phyloP scores from a whole-genome alignment of 768 basidiomycete genomes.

The Mycena chlorophos region DNA sequence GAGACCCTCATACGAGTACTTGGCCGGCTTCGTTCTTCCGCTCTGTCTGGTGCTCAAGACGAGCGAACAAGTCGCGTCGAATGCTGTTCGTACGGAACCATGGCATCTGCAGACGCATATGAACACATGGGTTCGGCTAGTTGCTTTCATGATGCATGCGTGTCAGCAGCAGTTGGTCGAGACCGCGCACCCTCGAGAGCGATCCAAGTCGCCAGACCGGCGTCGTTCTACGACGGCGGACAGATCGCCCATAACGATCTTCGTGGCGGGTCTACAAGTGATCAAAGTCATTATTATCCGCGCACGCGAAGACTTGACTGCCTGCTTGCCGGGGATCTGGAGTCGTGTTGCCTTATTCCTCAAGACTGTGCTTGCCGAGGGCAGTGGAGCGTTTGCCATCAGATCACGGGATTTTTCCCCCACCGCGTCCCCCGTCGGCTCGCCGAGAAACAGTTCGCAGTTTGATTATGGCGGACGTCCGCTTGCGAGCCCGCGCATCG shows the following conservation, averaged over 20 bases:
- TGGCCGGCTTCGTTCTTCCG: constrained; percentile 66
- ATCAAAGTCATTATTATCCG: constrained; percentile 68
- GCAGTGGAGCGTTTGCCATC: constrained; percentile 62
- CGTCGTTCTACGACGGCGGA: constrained; percentile 23
- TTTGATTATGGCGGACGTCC: constrained; percentile 32
- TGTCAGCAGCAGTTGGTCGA: constrained; percentile 42
- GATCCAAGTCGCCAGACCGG: constrained; percentile 49
- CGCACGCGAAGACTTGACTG: constrained; percentile 59
- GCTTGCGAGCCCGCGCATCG: constrained; percentile 49
- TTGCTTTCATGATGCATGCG: constrained; percentile 57
- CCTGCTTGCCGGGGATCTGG: constrained; percentile 60
- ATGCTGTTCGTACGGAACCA: constrained; percentile 43
- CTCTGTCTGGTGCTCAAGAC: constrained; percentile 57
- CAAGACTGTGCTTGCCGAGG: constrained; percentile 51
- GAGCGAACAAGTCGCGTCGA: constrained; percentile 41
- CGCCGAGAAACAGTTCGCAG: constrained; percentile 49
- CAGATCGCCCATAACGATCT: constrained; percentile 39
- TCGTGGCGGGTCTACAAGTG: constrained; percentile 60
- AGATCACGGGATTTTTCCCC: constrained; percentile 42
- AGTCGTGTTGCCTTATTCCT: constrained; percentile 56
- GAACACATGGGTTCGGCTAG: constrained; percentile 61
- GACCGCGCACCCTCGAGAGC: constrained; percentile 33
- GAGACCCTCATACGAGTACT: constrained; percentile 55
- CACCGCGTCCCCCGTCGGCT: constrained; percentile 50
- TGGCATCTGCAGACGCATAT: constrained; percentile 48